phyloP scores from a whole-genome alignment of 768 basidiomycete species.

The Mycena galopus region DNA sequence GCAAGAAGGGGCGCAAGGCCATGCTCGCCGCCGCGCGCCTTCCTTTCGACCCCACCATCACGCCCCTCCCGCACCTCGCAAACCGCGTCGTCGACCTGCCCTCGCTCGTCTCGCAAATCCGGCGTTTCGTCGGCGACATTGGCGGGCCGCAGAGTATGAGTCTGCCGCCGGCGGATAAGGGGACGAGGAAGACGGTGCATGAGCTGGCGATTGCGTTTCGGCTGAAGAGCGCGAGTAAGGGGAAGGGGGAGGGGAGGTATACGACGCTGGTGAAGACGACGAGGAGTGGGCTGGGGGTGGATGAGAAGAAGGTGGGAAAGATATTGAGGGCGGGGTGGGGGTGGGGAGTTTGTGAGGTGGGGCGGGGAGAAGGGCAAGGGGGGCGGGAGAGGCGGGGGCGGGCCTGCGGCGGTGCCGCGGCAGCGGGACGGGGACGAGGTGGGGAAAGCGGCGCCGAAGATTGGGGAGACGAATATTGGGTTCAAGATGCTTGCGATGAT shows the following conservation, averaged over 20 bases:
- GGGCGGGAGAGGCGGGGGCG: no score
- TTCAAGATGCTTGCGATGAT: slow-evolving; percentile 90
- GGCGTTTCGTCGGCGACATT: slow-evolving; percentile 72
- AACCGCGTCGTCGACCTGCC: slow-evolving; percentile 73
- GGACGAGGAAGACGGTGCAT: slow-evolving; percentile 79
- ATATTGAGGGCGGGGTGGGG: slow-evolving; percentile 55
- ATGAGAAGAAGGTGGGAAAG: slow-evolving; percentile 71
- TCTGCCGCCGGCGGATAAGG: slow-evolving; percentile 85
- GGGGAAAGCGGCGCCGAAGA: slow-evolving; percentile 89
- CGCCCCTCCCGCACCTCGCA: slow-evolving; percentile 48
- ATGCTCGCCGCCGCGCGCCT: slow-evolving; percentile 68
- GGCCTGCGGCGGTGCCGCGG: slow-evolving; percentile 53
- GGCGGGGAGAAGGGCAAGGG: slow-evolving; percentile 45
- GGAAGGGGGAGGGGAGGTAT: slow-evolving; percentile 76
- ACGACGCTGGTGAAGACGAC: slow-evolving; percentile 82
- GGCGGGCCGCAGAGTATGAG: slow-evolving; percentile 67
- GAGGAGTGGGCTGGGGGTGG: slow-evolving; percentile 63
- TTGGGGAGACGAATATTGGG: slow-evolving; percentile 84
- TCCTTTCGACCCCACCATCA: slow-evolving; percentile 60
- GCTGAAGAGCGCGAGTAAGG: slow-evolving; percentile 83
- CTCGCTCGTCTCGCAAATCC: slow-evolving; percentile 78
- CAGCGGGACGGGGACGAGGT: slow-evolving; percentile 91
- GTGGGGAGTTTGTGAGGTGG: slow-evolving; percentile 46
- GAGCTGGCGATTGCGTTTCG: slow-evolving; percentile 84
- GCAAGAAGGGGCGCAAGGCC: slow-evolving; percentile 79